phyloP scores from a whole-genome alignment of 441 rosid genomes.

The Erysimum cheiri region DNA sequence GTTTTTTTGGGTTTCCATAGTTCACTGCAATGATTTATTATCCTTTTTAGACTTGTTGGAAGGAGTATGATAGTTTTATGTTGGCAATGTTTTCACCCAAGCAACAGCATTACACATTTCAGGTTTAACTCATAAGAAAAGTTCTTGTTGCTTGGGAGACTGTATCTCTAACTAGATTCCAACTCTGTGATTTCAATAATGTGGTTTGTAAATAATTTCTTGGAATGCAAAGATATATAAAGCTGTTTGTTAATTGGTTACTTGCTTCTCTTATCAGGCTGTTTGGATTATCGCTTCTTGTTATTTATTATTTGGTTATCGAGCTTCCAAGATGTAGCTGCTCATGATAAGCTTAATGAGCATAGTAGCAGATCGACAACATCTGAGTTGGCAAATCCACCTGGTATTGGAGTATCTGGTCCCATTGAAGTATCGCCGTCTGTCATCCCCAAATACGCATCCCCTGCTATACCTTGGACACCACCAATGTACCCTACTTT shows the following conservation, averaged over 20 bases:
- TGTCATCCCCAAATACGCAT: slow-evolving; percentile 68
- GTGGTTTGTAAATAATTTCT: neutral
- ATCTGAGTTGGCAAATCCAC: slow-evolving; percentile 73
- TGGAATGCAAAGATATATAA: slow-evolving; percentile 24
- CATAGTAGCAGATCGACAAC: slow-evolving; percentile 58
- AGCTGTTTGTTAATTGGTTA: slow-evolving; percentile 36
- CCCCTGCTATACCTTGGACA: slow-evolving; percentile 59
- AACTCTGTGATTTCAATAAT: neutral
- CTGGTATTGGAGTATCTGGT: slow-evolving; percentile 70
- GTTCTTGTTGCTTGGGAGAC: neutral
- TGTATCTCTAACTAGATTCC: neutral
- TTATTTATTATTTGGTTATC: slow-evolving; percentile 69
- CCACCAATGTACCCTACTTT: slow-evolving; percentile 86
- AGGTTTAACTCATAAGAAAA: neutral
- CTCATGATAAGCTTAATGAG: slow-evolving; percentile 48
- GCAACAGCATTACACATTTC: neutral
- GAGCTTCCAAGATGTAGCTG: slow-evolving; percentile 66
- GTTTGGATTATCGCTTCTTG: slow-evolving; percentile 56
- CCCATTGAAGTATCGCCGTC: slow-evolving; percentile 94
- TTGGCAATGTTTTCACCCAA: slow-evolving; percentile 20
- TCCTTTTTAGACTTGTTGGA: neutral
- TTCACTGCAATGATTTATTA: neutral
- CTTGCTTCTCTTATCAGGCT: slow-evolving; percentile 62
- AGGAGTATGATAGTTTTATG: neutral
- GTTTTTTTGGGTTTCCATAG: neutral